phyloP scores from a whole-genome alignment of 768 basidiomycete genomes.

The Pulveroboletus frians region DNA sequence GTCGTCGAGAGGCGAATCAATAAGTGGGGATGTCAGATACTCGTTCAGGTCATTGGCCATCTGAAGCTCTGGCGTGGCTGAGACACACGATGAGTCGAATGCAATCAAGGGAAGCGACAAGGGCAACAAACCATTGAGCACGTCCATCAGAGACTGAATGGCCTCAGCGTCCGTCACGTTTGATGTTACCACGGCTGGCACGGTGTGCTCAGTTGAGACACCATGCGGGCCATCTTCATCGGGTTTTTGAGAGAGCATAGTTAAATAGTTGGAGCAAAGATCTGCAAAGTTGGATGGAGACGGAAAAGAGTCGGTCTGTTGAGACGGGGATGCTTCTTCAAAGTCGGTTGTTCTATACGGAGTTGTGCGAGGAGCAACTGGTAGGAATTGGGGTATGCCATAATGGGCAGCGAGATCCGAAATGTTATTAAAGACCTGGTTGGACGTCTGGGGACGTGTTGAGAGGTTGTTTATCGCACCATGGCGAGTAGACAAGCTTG shows the following conservation, averaged over 20 bases:
- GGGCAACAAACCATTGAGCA: slow-evolving; percentile 33
- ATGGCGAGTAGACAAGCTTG: slow-evolving; percentile 50
- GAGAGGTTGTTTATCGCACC: slow-evolving; percentile 49
- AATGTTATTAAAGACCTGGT: slow-evolving; percentile 56
- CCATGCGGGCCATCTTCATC: slow-evolving; percentile 33
- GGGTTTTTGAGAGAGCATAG: slow-evolving; percentile 57
- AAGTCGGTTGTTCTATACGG: slow-evolving; percentile 37
- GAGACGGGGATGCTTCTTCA: slow-evolving; percentile 31
- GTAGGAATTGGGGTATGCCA: slow-evolving; percentile 71
- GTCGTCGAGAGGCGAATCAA: slow-evolving; percentile 45
- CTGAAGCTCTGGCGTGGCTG: slow-evolving; percentile 36
- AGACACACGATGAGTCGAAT: neutral
- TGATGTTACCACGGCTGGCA: slow-evolving; percentile 20
- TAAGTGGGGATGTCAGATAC: slow-evolving; percentile 43
- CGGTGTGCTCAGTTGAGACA: slow-evolving; percentile 29
- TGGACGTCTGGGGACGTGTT: slow-evolving; percentile 64
- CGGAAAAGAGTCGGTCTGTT: slow-evolving; percentile 20
- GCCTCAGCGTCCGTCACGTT: slow-evolving; percentile 25
- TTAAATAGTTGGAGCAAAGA: slow-evolving; percentile 60
- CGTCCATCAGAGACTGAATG: slow-evolving; percentile 37
- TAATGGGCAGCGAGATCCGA: slow-evolving; percentile 70
- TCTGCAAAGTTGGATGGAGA: slow-evolving; percentile 37
- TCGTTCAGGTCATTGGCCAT: slow-evolving; percentile 36
- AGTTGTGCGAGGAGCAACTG: slow-evolving; percentile 60
- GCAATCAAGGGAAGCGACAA: accelerated